A percentile compares a stretch with the other conserved stretches of the same genome.
These are phyloP conservation scores for Barnettozyma californica DNA, from an alignment of 805 yeast genomes.

Conservation along the genomic window DNA sequence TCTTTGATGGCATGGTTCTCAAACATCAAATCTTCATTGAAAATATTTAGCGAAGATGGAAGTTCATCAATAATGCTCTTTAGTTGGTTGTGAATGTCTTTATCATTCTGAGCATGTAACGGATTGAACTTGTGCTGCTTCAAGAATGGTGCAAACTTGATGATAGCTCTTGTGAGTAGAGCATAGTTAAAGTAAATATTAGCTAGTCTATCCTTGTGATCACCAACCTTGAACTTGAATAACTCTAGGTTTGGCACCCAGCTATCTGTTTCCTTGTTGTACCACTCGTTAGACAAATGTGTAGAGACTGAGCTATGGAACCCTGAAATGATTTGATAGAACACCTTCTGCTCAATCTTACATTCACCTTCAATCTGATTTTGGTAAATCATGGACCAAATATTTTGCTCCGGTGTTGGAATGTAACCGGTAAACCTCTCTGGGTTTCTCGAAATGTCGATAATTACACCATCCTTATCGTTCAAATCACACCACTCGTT, in stretches of 20 bases:
- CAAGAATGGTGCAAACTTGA: slow-evolving; percentile 54
- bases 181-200: slow-evolving; percentile 93
- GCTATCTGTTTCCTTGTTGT: slow-evolving; percentile 62
- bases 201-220: slow-evolving; percentile 78
- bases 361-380: slow-evolving; percentile 62
- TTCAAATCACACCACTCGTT: slow-evolving; percentile 68
- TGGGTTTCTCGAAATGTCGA: slow-evolving; percentile 82
- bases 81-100: slow-evolving; percentile 39
- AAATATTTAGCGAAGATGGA: slow-evolving; percentile 29
- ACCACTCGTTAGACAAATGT: slow-evolving; percentile 81
- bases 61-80: slow-evolving; percentile 21
- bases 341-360: slow-evolving; percentile 76
- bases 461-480: slow-evolving; percentile 70
- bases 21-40: slow-evolving; percentile 48
- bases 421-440: slow-evolving; percentile 96
- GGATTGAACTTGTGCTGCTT: slow-evolving; percentile 46
- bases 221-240: slow-evolving; percentile 87
- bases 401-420: slow-evolving; percentile 85
- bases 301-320: slow-evolving; percentile 95
- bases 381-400: slow-evolving; percentile 89
- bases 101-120: slow-evolving; percentile 34
- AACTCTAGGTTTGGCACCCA: slow-evolving; percentile 81
- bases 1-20: slow-evolving; percentile 59
- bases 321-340: slow-evolving; percentile 83
- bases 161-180: slow-evolving; percentile 72